Evolutionary conservation across 768 basidiomycete species (phyloP).

Genomic region (Lentinula edodes): DNA sequence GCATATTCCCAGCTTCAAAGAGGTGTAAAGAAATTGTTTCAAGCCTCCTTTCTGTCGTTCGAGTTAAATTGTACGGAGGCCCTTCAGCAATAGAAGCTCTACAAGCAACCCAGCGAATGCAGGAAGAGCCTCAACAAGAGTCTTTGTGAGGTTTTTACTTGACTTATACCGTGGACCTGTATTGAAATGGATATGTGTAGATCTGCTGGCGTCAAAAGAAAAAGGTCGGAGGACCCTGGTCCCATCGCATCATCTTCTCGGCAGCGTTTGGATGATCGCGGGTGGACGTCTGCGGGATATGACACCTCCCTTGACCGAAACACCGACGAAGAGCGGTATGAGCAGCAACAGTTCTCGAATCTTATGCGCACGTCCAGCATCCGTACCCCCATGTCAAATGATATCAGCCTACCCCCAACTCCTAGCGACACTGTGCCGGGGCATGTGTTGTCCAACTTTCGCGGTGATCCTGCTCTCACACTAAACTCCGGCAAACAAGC

Average conservation of each 20-base stretch:
- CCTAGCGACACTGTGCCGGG: background rate
- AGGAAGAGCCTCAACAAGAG: background rate
- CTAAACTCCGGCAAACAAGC: background rate
- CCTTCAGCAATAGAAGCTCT: constrained; percentile 12
- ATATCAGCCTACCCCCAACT: background rate
- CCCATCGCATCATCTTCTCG: constrained; percentile 1
- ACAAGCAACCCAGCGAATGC: constrained; percentile 9
- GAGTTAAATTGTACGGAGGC: constrained; percentile 12
- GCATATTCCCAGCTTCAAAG: constrained; percentile 11
- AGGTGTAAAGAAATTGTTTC: constrained; percentile 13
- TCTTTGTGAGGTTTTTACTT: background rate
- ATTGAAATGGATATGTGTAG: background rate
- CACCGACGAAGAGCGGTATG: background rate
- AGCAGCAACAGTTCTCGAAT: background rate
- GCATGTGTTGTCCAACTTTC: background rate
- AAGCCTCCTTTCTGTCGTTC: constrained; percentile 13
- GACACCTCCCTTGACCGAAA: background rate
- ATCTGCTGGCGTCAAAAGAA: constrained; percentile 4
- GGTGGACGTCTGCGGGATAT: background rate
- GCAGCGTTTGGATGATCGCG: constrained; percentile 4
- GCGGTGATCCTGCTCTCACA: background rate
- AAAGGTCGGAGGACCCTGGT: background rate
- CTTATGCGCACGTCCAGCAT: constrained; percentile 7
- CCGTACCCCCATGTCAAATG: constrained; percentile 7
- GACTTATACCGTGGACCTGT: background rate